phyloP scores from a whole-genome alignment of 2,329 filamentous ascomycete species.

The Ramularia collo-cygni region DNA sequence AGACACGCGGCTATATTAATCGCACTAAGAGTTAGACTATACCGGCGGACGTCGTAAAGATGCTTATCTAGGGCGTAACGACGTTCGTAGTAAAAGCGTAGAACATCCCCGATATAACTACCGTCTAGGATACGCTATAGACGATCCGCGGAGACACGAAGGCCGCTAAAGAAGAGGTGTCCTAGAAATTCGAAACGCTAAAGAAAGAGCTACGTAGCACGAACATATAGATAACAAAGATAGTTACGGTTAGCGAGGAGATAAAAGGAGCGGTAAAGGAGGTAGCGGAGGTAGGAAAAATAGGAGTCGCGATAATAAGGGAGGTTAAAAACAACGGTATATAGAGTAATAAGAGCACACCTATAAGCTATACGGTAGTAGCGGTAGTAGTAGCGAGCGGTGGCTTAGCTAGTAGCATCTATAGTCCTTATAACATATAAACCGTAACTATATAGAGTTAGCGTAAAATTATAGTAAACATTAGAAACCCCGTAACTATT shows the following conservation, averaged over 20 bases:
- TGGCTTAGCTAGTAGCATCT: slow-evolving; percentile 6
- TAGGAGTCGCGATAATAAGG: slow-evolving; percentile 4
- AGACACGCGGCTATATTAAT: slow-evolving; percentile 7
- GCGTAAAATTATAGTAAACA: slow-evolving; percentile 6
- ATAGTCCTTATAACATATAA: slow-evolving; percentile 2
- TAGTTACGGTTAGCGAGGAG: neutral
- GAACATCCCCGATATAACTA: slow-evolving; percentile 6
- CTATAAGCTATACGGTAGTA: slow-evolving; percentile 8
- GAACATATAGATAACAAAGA: neutral
- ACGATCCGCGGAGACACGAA: slow-evolving; percentile 3
- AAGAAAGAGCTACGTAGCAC: neutral
- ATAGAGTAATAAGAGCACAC: slow-evolving; percentile 5
- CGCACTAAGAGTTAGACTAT: slow-evolving; percentile 5
- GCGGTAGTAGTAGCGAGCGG: slow-evolving; percentile 2
- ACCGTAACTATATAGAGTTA: slow-evolving; percentile 5
- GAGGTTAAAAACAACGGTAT: slow-evolving; percentile 4
- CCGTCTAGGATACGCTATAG: slow-evolving; percentile 4
- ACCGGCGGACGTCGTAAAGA: slow-evolving; percentile 3
- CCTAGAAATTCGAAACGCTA: slow-evolving; percentile 1
- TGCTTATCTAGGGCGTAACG: slow-evolving; percentile 4
- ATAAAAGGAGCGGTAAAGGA: neutral
- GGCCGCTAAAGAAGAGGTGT: slow-evolving; percentile 1
- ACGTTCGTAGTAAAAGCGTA: slow-evolving; percentile 4
- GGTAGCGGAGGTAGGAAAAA: neutral
- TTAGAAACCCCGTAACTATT: slow-evolving; percentile 6